Conservation (phyloP, 768 basidiomycete genomes). For the Termitomyces sp. region DNA sequence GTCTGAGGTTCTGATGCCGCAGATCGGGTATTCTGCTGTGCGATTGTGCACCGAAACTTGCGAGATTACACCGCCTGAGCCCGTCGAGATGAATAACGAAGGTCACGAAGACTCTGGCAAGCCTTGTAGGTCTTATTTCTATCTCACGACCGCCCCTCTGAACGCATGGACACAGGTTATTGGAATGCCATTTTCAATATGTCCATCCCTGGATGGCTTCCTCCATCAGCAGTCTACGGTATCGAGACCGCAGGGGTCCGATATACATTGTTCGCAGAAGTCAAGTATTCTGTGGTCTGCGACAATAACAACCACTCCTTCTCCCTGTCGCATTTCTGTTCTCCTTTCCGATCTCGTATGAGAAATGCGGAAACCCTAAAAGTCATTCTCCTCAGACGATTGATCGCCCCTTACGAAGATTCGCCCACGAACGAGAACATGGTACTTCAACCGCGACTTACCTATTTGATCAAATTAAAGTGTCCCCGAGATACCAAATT, state of each 20-base stretch:
- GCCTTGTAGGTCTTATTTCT: constrained; percentile 36
- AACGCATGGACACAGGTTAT: constrained; percentile 25
- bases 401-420: not conserved
- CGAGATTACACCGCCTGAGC: constrained; percentile 49
- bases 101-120: constrained; percentile 50
- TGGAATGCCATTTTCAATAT: constrained; percentile 84
- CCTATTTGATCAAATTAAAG: constrained; percentile 40
- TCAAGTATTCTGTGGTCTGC: constrained; percentile 46
- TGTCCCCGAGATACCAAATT: constrained; percentile 27
- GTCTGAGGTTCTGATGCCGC: constrained; percentile 62
- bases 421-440: constrained; percentile 23
- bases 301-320: constrained; percentile 35
- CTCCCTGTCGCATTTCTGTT: constrained; percentile 49
- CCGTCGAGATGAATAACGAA: constrained; percentile 60
- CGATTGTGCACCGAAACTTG: constrained; percentile 66
- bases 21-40: constrained; percentile 60
- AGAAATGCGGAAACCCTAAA: constrained; percentile 35
- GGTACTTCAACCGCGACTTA: constrained; percentile 43
- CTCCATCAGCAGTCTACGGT: constrained; percentile 49
- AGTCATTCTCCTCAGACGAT: not conserved
- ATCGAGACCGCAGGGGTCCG: constrained; percentile 49
- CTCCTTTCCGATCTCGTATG: constrained; percentile 44
- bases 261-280: constrained; percentile 65
- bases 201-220: constrained; percentile 88
- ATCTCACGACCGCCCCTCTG: not conserved